Evolutionary conservation across 108 stramenopile genomes (phyloP).

Genomic region (Cyclotella kingstonii): DNA sequence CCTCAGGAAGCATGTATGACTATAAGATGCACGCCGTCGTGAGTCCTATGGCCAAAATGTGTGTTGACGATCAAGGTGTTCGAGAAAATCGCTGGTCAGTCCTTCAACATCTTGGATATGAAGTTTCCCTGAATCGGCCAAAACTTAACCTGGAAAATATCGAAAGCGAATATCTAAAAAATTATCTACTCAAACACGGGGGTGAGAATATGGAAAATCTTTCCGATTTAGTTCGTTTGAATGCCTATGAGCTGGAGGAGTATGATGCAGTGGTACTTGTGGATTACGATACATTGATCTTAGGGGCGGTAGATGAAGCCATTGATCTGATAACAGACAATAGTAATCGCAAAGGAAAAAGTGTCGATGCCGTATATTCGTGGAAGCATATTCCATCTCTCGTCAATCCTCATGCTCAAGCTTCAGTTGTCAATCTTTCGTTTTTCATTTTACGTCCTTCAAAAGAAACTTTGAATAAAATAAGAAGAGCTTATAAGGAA

Average conservation of each 20-base stretch:
- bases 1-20: slow-evolving; percentile 50
- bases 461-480: slow-evolving; percentile 12
- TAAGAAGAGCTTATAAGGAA: slow-evolving; percentile 1
- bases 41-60: slow-evolving; percentile 49
- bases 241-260: slow-evolving; percentile 33
- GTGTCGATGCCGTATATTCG: slow-evolving; percentile 39
- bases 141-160: not conserved
- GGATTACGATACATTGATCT: slow-evolving; percentile 43
- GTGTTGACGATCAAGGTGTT: slow-evolving; percentile 12
- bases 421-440: slow-evolving; percentile 39
- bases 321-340: slow-evolving; percentile 26
- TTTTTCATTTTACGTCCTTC: slow-evolving; percentile 41
- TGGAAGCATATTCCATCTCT: slow-evolving; percentile 39
- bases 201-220: slow-evolving; percentile 6
- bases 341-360: slow-evolving; percentile 1
- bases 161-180: slow-evolving; percentile 22
- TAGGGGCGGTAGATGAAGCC: slow-evolving; percentile 30
- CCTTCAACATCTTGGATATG: slow-evolving; percentile 33
- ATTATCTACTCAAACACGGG: not conserved
- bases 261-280: slow-evolving; percentile 38
- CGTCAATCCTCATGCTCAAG: slow-evolving; percentile 5
- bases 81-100: slow-evolving; percentile 22
- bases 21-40: slow-evolving; percentile 77
- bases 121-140: slow-evolving; percentile 20
- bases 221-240: slow-evolving; percentile 26